Base-by-base conservation (phyloP, 257 asterid genomes). In the Fraxinus pennsylvanica region DNA sequence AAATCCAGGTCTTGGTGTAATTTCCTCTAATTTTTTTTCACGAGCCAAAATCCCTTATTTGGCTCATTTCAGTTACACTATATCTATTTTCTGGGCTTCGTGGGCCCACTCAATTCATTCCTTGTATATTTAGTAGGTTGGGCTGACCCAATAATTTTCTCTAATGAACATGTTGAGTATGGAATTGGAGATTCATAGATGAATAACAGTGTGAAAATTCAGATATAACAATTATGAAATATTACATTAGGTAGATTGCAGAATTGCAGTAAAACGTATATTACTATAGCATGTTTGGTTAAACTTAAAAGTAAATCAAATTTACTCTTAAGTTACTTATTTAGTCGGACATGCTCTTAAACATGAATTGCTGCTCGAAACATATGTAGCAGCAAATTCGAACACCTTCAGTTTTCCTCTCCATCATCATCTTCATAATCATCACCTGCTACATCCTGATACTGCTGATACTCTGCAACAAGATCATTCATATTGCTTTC, bases 401-500 rank as follows among this genome's bases (percentile, higher is more conserved):
- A n/a, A 19, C 66, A 57, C 66, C 66, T 57, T 57, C 66, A 57
- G 66, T n/a, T 57, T 57, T 57, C 35, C 22, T 69, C 75, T 33
- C 61, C 75, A 1, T 68, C 75, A 50, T 69, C 75, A 35, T 77
- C 70, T 10, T 77, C 22, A 33, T 76, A 74, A 76, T 68, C 81
- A 6, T 77, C 81, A 14, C 25, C 75, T 3, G 75, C 38, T 13
- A 74, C 81, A 52, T 77, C 81, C n/a, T 77, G 81, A 54, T 77
- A 77, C 81, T 77, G 81, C 75, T 77, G 81, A 77, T 77, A 77
- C 75, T 77, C 81, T 0, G 81, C 81, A 77, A 77, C 81, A 68
- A 77, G 75, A 52, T 77, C 81, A 69, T 77, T 77, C 81, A 77
- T 77, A 52, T 77, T 77, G 21, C 81, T 77, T 68, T 57, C 66